Conservation (phyloP, 257 asterid species). For the Gentiana dahurica region DNA sequence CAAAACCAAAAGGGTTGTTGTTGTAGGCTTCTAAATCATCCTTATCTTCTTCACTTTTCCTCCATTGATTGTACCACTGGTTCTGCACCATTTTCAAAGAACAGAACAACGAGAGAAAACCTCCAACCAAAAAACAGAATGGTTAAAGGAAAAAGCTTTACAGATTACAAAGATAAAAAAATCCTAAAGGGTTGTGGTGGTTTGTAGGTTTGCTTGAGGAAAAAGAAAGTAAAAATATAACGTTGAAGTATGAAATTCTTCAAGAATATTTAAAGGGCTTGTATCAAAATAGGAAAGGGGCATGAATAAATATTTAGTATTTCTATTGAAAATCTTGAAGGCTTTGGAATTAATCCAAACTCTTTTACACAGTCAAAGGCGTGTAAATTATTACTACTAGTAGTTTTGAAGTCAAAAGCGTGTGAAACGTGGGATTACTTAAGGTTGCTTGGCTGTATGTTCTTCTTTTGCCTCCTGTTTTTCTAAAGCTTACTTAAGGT, state of each 20-base stretch:
- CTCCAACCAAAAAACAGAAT: background rate
- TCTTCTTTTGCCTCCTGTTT: too few relatives aligned
- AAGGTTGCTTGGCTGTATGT: too few relatives aligned
- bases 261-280: background rate
- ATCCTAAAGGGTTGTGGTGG: background rate
- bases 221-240: background rate
- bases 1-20: conserved; percentile 26
- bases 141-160: background rate
- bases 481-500: too few relatives aligned
- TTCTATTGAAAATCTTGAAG: background rate
- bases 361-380: background rate
- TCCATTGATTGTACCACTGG: conserved; percentile 35
- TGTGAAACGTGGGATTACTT: too few relatives aligned
- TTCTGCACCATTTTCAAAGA: conserved; percentile 37
- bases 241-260: conserved; percentile 8
- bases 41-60: conserved; percentile 24
- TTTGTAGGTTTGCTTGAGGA: background rate
- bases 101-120: background rate
- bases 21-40: conserved; percentile 37
- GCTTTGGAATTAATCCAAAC: background rate
- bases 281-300: background rate
- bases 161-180: background rate
- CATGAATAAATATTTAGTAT: background rate
- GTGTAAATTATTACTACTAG: background rate
- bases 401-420: too few relatives aligned